phyloP scores from a whole-genome alignment of 1,284 basidiomycete genomes.

The Meira miltonrushii region DNA sequence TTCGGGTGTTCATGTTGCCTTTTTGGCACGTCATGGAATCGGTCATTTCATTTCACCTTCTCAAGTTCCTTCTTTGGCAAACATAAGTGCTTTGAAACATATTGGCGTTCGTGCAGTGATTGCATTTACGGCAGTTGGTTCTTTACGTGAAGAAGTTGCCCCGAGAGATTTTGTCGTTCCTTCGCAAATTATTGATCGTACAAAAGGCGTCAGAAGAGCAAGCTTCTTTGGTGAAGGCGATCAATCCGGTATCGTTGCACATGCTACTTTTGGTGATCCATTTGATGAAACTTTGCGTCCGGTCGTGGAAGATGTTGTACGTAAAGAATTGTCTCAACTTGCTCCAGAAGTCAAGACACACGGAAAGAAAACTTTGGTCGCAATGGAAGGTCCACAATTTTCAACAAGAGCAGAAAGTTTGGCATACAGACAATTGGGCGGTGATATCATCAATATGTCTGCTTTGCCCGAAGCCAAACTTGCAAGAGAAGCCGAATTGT shows the following conservation, averaged over 20 bases:
- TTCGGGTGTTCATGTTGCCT: constrained; percentile 72
- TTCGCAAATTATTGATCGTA: constrained; percentile 90
- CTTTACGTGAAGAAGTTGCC: constrained; percentile 82
- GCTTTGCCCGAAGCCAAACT: constrained; percentile 92
- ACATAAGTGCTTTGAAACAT: constrained; percentile 90
- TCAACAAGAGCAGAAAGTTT: constrained; percentile 85
- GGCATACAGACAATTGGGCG: constrained; percentile 91
- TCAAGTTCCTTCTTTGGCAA: constrained; percentile 68
- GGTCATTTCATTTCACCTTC: constrained; percentile 60
- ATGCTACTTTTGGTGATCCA: constrained; percentile 83
- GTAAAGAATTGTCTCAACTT: constrained; percentile 21
- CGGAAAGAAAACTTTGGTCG: constrained; percentile 77
- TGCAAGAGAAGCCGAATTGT: constrained; percentile 86
- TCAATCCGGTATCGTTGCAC: constrained; percentile 69
- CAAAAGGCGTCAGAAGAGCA: constrained; percentile 78
- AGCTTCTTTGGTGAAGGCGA: constrained; percentile 76
- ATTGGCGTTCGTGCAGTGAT: constrained; percentile 83
- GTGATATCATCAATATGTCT: constrained; percentile 66
- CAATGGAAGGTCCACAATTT: constrained; percentile 96
- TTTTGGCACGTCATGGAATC: constrained; percentile 82
- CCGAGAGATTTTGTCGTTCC: constrained; percentile 77
- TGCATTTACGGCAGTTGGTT: constrained; percentile 93
- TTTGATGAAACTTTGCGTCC: constrained; percentile 40
- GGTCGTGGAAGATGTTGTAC: constrained; percentile 32
- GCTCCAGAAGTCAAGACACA: constrained; percentile 55